phyloP scores from a whole-genome alignment of 306 rosid species.

The Ceratonia siliqua region DNA sequence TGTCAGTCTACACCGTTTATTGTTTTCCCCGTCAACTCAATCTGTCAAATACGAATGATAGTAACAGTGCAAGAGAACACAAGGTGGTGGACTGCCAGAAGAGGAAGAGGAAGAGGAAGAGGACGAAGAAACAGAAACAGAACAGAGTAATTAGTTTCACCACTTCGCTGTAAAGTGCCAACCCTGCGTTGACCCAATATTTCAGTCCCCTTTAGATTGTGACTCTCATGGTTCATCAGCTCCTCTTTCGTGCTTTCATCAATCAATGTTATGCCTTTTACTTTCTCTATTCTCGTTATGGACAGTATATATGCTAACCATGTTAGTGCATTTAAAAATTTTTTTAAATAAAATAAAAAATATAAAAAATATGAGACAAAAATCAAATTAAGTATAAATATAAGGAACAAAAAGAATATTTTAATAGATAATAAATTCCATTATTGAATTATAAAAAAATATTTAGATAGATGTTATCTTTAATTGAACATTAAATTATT shows the following conservation, averaged over 20 bases:
- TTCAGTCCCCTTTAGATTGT: conserved; percentile 40
- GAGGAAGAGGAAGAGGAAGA: not conserved
- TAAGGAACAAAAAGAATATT: not conserved
- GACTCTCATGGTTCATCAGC: conserved; percentile 47
- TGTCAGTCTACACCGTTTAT: conserved; percentile 47
- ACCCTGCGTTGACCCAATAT: conserved; percentile 51
- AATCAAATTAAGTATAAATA: too few relatives aligned
- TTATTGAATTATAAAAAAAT: too few relatives aligned
- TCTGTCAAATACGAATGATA: conserved; percentile 33
- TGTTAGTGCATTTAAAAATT: too few relatives aligned
- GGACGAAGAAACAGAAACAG: not conserved
- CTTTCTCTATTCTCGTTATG: conserved; percentile 30
- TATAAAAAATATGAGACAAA: too few relatives aligned
- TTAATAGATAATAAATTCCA: too few relatives aligned
- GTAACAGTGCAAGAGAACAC: conserved; percentile 28
- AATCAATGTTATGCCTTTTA: conserved; percentile 40
- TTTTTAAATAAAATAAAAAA: too few relatives aligned
- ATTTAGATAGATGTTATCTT: too few relatives aligned
- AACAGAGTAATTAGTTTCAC: conserved; percentile 9
- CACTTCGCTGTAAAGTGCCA: conserved; percentile 54
- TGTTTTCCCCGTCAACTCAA: conserved; percentile 38
- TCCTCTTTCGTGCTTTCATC: conserved; percentile 53
- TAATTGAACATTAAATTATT: too few relatives aligned
- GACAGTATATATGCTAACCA: too few relatives aligned
- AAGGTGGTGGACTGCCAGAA: conserved; percentile 33